Evolutionary conservation across 2,329 filamentous ascomycete genomes (phyloP), one percentile per base, ranked within the genome.

Genomic region (Shiraia sp.): DNA sequence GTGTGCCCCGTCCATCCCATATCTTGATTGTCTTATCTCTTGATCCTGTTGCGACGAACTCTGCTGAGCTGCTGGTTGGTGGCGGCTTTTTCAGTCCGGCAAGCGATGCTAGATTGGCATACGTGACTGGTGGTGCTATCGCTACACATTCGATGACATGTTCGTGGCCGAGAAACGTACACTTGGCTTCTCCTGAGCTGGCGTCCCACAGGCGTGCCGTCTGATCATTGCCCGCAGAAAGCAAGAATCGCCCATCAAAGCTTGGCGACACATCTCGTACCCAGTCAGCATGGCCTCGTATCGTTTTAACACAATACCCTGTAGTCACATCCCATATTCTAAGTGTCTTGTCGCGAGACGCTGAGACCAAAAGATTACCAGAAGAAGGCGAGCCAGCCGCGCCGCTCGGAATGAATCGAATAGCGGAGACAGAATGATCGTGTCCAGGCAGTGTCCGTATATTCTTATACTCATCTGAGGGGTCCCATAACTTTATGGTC

Each of bases 401-500:
- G 15, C 88, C 88, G 6, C 86, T 90, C 2, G 90, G 90, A 26
- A 96, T 86, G 66, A 96, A 96, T 6, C 90, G 85, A 23, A 96
- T 85, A 2, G 88, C 86, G 55, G 87, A 93, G 40, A 96, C 88
- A 52, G 86, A 93, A 68, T 96, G 92, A 58, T 96, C 91, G 70
- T 96, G 91, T 5, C 92, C 91, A 0, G 88, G 87, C 14, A 96
- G 76, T 1, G 91, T 96, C 36, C 90, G 82, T 42, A 96, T 95
- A 63, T 96, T 96, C 69, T 96, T 95, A 74, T 96, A 96, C 45
- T 93, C 88, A 65, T 95, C 87, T 30, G 83, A 81, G 1, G 92
- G 91, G 55, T 96, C 90, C 91, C 91, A 97, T 16, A 96, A 76
- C 70, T 96, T 96, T 72, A 96, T 96, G 2, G 90, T 95, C 31